Evolutionary conservation across 768 basidiomycete species (phyloP).

Genomic region (Lactarius hatsudake): DNA sequence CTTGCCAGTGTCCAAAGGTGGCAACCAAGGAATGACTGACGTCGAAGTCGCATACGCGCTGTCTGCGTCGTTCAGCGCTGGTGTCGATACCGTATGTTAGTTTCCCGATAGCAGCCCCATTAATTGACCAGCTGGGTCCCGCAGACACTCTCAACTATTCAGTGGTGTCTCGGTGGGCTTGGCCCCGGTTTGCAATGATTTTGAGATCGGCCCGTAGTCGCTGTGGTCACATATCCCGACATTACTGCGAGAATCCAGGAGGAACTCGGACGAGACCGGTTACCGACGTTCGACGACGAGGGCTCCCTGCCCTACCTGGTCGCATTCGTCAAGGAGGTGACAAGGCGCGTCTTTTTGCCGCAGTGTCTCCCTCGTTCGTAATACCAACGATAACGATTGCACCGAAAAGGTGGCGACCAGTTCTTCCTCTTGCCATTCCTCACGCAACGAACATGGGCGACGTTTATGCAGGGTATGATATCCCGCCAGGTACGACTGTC

Average conservation of each 20-base stretch:
- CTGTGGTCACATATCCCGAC: conserved; percentile 22
- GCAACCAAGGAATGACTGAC: conserved; percentile 8
- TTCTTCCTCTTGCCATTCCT: conserved; percentile 12
- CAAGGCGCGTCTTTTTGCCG: background rate
- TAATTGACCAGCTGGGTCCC: background rate
- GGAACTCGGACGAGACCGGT: conserved; percentile 24
- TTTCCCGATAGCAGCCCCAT: background rate
- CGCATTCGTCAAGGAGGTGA: conserved; percentile 27
- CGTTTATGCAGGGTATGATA: conserved; percentile 18
- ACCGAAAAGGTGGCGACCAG: conserved; percentile 13
- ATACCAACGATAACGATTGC: background rate
- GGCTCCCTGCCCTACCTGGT: conserved; percentile 18
- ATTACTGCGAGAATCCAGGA: conserved; percentile 22
- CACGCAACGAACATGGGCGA: conserved; percentile 11
- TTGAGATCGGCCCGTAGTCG: background rate
- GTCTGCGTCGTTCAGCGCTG: conserved; percentile 18
- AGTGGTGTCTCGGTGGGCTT: conserved; percentile 13
- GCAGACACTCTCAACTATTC: conserved; percentile 13
- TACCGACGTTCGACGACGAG: conserved; percentile 27
- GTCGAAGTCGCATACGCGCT: conserved; percentile 17
- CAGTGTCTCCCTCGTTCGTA: background rate
- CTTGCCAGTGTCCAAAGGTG: conserved; percentile 3
- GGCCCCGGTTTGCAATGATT: background rate
- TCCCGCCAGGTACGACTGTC: conserved; percentile 14
- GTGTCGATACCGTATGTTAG: conserved; percentile 19